A percentile compares a stretch with the other conserved stretches of the same genome.
phyloP scores from a whole-genome alignment of 805 yeast genomes.

The Priceomyces melissophilus region DNA sequence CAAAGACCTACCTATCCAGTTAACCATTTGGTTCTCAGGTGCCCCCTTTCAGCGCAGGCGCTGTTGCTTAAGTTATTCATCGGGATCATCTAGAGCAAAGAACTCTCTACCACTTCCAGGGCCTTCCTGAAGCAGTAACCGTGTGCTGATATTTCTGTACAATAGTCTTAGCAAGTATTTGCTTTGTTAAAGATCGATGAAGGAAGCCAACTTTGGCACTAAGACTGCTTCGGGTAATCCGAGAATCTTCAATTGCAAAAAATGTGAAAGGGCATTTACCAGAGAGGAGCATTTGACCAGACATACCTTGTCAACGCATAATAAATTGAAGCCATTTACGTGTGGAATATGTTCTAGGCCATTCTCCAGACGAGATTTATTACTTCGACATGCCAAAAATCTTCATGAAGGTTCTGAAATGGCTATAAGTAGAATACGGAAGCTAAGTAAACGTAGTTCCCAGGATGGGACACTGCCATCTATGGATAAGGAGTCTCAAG shows the following conservation, averaged over 20 bases:
- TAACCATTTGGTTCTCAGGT: too few relatives aligned
- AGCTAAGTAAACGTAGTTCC: constrained; percentile 29
- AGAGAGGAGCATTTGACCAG: constrained; percentile 44
- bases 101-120: too few relatives aligned
- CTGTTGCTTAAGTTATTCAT: too few relatives aligned
- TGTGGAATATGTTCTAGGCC: constrained; percentile 45
- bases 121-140: too few relatives aligned
- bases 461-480: neutral
- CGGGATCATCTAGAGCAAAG: too few relatives aligned
- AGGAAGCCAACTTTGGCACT: constrained; percentile 31
- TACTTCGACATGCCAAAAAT: constrained; percentile 43
- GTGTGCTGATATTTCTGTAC: too few relatives aligned
- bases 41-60: too few relatives aligned
- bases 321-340: constrained; percentile 41
- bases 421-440: constrained; percentile 42
- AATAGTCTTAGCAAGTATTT: too few relatives aligned
- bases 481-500: neutral
- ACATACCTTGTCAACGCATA: constrained; percentile 41
- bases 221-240: constrained; percentile 45
- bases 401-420: constrained; percentile 41
- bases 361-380: constrained; percentile 40
- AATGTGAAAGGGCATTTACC: constrained; percentile 44
- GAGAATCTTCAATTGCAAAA: constrained; percentile 37
- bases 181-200: neutral
- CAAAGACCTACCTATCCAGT: too few relatives aligned